Evolutionary conservation across 306 rosid species (phyloP).

Genomic region (Cucurbita maxima): DNA sequence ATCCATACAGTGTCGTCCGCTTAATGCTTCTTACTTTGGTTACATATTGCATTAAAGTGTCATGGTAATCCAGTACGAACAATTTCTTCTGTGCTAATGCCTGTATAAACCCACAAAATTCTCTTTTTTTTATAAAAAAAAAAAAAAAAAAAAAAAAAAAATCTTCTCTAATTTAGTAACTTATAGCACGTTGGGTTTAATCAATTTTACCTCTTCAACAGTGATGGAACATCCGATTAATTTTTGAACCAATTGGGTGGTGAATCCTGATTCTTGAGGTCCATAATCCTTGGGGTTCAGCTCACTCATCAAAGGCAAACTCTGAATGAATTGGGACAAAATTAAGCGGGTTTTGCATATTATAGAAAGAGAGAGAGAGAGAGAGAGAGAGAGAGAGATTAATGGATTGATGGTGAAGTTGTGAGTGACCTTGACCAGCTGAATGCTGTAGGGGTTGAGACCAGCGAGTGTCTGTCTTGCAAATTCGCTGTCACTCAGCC

Average conservation of each 20-base stretch:
- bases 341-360: not conserved
- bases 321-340: not conserved
- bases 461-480: conserved; percentile 78
- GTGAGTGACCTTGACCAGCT: conserved; percentile 41
- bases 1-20: conserved; percentile 64
- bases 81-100: conserved; percentile 45
- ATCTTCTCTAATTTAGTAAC: not conserved
- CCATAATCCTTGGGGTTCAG: conserved; percentile 53
- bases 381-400: not conserved
- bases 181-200: not conserved
- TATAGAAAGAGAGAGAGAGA: not conserved
- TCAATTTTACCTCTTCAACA: not conserved
- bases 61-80: conserved; percentile 66
- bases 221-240: conserved; percentile 31
- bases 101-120: conserved; percentile 14
- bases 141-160: too few relatives aligned
- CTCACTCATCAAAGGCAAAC: conserved; percentile 64
- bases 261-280: conserved; percentile 55
- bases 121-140: too few relatives aligned
- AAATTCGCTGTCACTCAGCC: conserved; percentile 75
- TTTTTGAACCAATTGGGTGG: conserved; percentile 31
- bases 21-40: conserved; percentile 29
- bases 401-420: not conserved
- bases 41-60: conserved; percentile 47
- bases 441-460: conserved; percentile 55